phyloP scores from a whole-genome alignment of 352 stramenopile genomes.

The Globisporangium abappressorium region DNA sequence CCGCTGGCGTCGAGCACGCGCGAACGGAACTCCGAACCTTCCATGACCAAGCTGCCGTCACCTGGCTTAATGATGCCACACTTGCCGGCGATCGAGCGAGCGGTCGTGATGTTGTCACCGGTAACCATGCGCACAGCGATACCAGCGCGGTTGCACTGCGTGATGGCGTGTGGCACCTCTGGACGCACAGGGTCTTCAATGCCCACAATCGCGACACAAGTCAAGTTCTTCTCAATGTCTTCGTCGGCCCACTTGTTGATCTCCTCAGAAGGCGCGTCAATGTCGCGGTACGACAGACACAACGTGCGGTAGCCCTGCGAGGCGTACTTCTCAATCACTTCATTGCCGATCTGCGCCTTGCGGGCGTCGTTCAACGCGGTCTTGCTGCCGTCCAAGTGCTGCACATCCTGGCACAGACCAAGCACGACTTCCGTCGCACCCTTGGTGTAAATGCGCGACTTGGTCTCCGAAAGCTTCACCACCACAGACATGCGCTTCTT shows the following conservation, averaged over 20 bases:
- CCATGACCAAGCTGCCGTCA: constrained; percentile 56
- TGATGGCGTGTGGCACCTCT: constrained; percentile 91
- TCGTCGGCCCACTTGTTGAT: constrained; percentile 21
- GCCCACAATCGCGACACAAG: constrained; percentile 77
- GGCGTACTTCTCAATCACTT: constrained; percentile 70
- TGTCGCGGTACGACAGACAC: constrained; percentile 53
- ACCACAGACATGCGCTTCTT: constrained; percentile 77
- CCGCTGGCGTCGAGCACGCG: constrained; percentile 48
- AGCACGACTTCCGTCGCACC: constrained; percentile 59
- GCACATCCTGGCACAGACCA: constrained; percentile 41
- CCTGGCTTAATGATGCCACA: constrained; percentile 86
- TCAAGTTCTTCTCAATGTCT: constrained; percentile 35
- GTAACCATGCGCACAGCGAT: constrained; percentile 92
- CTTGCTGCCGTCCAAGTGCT: constrained; percentile 40
- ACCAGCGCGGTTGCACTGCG: constrained; percentile 90
- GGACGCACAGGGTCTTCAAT: constrained; percentile 92
- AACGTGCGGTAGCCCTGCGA: constrained; percentile 70
- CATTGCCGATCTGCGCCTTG: constrained; percentile 33
- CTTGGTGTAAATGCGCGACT: constrained; percentile 59
- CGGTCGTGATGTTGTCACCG: constrained; percentile 90
- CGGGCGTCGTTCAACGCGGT: constrained; percentile 23
- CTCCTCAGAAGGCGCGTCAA: constrained; percentile 23
- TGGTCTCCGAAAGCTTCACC: constrained; percentile 37
- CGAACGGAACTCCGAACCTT: constrained; percentile 48
- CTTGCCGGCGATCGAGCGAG: constrained; percentile 81